Evolutionary conservation across 306 rosid genomes (phyloP), one percentile per base, ranked within the genome.

Genomic region (Gynostemma pentaphyllum): DNA sequence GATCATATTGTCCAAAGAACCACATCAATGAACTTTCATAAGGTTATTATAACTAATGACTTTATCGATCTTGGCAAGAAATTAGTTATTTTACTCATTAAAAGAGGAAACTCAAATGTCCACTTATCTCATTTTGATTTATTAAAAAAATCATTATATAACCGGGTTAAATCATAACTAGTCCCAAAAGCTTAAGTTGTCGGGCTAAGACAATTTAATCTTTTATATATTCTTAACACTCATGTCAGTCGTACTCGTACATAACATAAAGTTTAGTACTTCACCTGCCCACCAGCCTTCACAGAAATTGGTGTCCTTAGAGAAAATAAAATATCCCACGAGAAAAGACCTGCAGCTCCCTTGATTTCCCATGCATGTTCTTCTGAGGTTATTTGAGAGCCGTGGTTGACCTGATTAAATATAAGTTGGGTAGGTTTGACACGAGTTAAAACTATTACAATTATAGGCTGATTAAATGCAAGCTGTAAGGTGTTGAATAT

Each of bases 341-440:
- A 79, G 80, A 92, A 92, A 63, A 92, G 94, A 32, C 98, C 95
- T 6, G 94, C 96, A 45, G 94, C 73, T 68, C 96, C 98, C 81
- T 82, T 88, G 57, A 86, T 46, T 75, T 92, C 98, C 61, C 64
- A 78, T 10, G 96, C 95, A 70, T 88, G 94, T 24, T 92, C 94
- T 71, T 84, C 90, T 12, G 98, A 72, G 45, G 94, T 79, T 45
- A 92, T 83, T 6, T 75, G 73, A 52, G 82, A 52, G 61, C 95
- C 87, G 72, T 92, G 96, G 77, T 92, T 92, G 70, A 86, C 80
- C 98, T 92, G 84, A 72, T 71, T 27, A 75, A 76, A 26, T 57
- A 42, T 8, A 26, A 68, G 26, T 48, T 57, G 30, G 72, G 49
- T 57, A 26, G 72, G 49, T 56, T 28, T 71, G 36, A 57, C 2